Base-by-base conservation (phyloP, 495 filamentous ascomycete genomes). In the Neurospora pannonica region DNA sequence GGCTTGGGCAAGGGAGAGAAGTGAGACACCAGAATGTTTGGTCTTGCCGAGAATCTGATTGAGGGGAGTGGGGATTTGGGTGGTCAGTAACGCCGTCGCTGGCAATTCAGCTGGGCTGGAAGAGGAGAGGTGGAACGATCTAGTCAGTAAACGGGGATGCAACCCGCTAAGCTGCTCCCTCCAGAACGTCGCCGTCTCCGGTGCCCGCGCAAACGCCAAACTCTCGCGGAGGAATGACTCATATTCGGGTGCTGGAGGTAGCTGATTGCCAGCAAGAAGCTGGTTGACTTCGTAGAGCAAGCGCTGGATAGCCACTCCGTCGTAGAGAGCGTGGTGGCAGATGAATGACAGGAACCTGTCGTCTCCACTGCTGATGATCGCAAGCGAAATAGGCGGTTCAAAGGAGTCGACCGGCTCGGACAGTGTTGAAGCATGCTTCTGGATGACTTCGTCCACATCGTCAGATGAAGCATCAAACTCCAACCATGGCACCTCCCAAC, bases 321-420 rank as follows among this genome's bases (percentile, higher is more conserved):
- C 93, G 77, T 97, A 95, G 2, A 95, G 80, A 4, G 93, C 92
- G 80, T 97, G 93, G 77, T 95, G 93, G 70, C 85, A 87, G 28
- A 86, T 73, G 74, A 94, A 92, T 0, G 87, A 90, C 37, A 95
- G 78, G 11, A 88, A 81, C 1, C 24, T 48, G 4, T 48, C 73
- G 2, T 75, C 70, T 19, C 69, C 71, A 13, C 79, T 71, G 2
- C 31, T 28, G 40, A 87, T 76, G 0, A 77, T 46, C 1, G 82
- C 82, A 28, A 86, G 77, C 0, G 82, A 84, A 2, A 86, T 73
- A 1, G 81, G 80, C 4, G 84, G 85, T 31, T 79, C 70, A 31
- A 80, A 34, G 0, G 76, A 76, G 21, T 84, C 81, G 19, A 84
- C 40, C 0, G 78, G 71, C n/a, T 77, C 71, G 0, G 83, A 82